These are phyloP conservation scores for Colletotrichum eleusines DNA, from an alignment of 2,329 filamentous ascomycete genomes.

Conservation along the genomic window DNA sequence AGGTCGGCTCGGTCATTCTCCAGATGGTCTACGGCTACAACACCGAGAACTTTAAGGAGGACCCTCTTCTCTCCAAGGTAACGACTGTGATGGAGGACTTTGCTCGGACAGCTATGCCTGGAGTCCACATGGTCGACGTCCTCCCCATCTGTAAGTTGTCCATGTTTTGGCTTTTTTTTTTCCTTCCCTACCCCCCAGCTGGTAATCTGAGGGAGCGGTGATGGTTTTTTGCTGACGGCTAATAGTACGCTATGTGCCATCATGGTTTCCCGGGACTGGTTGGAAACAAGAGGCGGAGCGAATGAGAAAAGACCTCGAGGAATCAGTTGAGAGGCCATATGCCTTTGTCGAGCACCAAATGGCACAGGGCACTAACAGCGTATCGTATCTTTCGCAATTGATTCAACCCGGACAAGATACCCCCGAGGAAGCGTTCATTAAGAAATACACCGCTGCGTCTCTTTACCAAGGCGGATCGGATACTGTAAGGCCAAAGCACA, in stretches of 20 bases:
- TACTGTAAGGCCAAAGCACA: background rate
- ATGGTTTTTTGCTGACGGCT: background rate
- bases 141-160: conserved; percentile 25
- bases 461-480: conserved; percentile 36
- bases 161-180: too few relatives aligned
- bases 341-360: conserved; percentile 45
- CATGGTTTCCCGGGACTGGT: conserved; percentile 39
- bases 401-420: background rate
- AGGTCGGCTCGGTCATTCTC: conserved; percentile 17
- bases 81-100: conserved; percentile 6
- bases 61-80: background rate
- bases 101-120: background rate
- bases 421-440: background rate
- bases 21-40: conserved; percentile 20
- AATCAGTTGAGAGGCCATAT: conserved; percentile 31
- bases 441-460: conserved; percentile 23
- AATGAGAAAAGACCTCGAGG: conserved; percentile 16
- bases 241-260: conserved; percentile 45
- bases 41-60: conserved; percentile 9
- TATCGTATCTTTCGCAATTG: conserved; percentile 20
- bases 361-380: background rate
- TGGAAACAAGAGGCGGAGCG: conserved; percentile 36
- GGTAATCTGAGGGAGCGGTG: too few relatives aligned
- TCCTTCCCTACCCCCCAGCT: too few relatives aligned
- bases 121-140: conserved; percentile 32